Base-by-base conservation (phyloP, 768 basidiomycete species). In the Pluteus cervinus region DNA sequence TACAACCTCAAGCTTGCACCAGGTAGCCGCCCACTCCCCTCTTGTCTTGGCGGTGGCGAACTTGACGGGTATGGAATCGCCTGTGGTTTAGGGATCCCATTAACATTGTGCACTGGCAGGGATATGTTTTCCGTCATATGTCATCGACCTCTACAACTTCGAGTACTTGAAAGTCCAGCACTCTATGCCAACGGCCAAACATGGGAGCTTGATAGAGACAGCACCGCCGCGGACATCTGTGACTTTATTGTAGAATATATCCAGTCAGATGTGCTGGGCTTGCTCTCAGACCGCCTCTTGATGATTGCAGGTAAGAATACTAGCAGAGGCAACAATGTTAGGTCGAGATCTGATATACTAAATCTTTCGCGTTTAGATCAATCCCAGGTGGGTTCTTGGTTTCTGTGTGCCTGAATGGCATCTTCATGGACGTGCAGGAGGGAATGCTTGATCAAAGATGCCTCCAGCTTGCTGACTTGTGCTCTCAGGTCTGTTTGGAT, bases 171-270 rank as follows among this genome's bases (percentile, higher is more conserved):
- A n/a, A 50, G 58, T 0, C 66, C 84, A 11, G 79, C 76, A 7
- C 49, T 58, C 3, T 86, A 88, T 47, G 41, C 56, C 1, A 29
- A 67, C 2, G 60, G 56, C 5, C 47, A 45, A 0, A 57, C 71
- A 1, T 59, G 56, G 29, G 57, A 52, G 3, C 56, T 80, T 9
- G 63, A 66, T 0, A 59, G 70, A 12, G 66, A 73, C 6, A 75
- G 76, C 39, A 75, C 67, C 0, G 71, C 86, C 4, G 64, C 78
- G 1, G 84, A 88, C 46, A 76, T 90, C 10, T 84, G 82, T 43
- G 68, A 90, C 40, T 90, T 91, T 47, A 63, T 91, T 16, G 76
- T 87, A 10, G 79, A 90, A 48, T 91, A 89, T 39, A 86, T 91
- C 52, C 72, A 85, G 44, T 86, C 86, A 0, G 86, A 90, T 49